Evolutionary conservation across 768 basidiomycete species (phyloP).

Genomic region (Leccinum boreale): DNA sequence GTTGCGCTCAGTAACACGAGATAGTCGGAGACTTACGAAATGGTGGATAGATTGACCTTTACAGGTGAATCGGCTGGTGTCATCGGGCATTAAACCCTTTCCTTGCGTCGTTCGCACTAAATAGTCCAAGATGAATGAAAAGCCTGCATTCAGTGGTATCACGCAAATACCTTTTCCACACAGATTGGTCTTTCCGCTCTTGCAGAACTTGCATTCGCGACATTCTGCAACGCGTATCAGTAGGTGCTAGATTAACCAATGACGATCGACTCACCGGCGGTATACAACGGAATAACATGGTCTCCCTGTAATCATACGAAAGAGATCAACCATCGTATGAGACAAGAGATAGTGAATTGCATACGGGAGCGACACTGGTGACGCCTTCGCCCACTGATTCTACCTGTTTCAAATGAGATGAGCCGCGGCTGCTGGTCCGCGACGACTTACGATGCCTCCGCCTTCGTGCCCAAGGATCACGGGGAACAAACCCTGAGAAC

Average conservation of each 20-base stretch:
- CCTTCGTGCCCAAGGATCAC: constrained; percentile 95
- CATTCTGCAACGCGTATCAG: constrained; percentile 55
- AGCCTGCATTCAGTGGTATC: neutral
- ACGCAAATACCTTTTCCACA: constrained; percentile 73
- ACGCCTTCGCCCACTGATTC: constrained; percentile 98
- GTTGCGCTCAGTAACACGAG: neutral
- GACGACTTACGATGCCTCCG: constrained; percentile 70
- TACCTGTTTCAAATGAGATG: constrained; percentile 51
- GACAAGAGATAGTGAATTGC: constrained; percentile 13
- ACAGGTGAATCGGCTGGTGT: constrained; percentile 81
- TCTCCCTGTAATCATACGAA: constrained; percentile 55
- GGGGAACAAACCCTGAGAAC: constrained; percentile 75
- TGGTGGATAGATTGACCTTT: constrained; percentile 86
- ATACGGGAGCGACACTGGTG: constrained; percentile 61
- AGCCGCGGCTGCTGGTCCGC: neutral
- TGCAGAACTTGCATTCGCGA: constrained; percentile 98
- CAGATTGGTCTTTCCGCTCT: constrained; percentile 97
- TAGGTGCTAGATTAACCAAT: neutral
- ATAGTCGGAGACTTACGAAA: constrained; percentile 60
- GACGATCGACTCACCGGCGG: constrained; percentile 61
- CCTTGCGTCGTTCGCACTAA: constrained; percentile 92
- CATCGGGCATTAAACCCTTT: constrained; percentile 92
- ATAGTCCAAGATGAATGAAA: neutral
- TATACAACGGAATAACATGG: constrained; percentile 96
- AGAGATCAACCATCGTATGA: neutral